Evolutionary conservation across 2,329 filamentous ascomycete species (phyloP).

Genomic region (Talaromyces verruculosus): DNA sequence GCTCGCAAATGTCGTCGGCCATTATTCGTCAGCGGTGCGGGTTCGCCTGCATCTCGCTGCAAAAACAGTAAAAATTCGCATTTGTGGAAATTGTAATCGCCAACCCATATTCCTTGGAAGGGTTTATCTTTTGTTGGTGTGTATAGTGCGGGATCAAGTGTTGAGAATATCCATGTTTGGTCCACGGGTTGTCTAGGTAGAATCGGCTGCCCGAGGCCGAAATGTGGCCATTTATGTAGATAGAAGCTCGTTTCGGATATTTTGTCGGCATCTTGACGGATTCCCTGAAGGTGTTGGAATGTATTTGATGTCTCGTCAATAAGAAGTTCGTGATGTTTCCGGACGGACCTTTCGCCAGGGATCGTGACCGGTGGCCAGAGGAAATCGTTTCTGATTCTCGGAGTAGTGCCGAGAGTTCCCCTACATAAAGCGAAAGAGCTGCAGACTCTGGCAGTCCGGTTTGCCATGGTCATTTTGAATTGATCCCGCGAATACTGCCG

Average conservation of each 20-base stretch:
- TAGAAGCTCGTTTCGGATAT: conserved; percentile 71
- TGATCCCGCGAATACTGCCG: conserved; percentile 40
- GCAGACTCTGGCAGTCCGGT: conserved; percentile 52
- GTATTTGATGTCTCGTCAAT: conserved; percentile 11
- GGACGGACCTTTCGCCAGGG: conserved; percentile 57
- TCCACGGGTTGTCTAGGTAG: conserved; percentile 40
- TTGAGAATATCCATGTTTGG: conserved; percentile 65
- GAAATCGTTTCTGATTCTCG: conserved; percentile 44
- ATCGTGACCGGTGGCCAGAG: conserved; percentile 76
- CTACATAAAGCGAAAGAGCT: conserved; percentile 67
- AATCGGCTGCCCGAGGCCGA: conserved; percentile 50
- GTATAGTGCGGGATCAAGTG: conserved; percentile 72
- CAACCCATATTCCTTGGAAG: conserved; percentile 88
- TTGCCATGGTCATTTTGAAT: conserved; percentile 33
- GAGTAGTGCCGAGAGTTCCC: conserved; percentile 15
- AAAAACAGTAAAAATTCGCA: conserved; percentile 83
- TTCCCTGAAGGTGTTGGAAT: not conserved
- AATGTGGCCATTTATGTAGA: conserved; percentile 74
- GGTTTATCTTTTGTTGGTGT: conserved; percentile 77
- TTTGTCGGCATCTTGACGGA: conserved; percentile 49
- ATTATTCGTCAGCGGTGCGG: conserved; percentile 16
- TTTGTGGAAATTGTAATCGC: conserved; percentile 84
- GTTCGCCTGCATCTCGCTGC: conserved; percentile 59
- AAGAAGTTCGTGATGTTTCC: conserved; percentile 40
- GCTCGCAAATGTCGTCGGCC: conserved; percentile 6